Conservation (phyloP, 1,284 basidiomycete species). For the Cryptococcus hybrid region DNA sequence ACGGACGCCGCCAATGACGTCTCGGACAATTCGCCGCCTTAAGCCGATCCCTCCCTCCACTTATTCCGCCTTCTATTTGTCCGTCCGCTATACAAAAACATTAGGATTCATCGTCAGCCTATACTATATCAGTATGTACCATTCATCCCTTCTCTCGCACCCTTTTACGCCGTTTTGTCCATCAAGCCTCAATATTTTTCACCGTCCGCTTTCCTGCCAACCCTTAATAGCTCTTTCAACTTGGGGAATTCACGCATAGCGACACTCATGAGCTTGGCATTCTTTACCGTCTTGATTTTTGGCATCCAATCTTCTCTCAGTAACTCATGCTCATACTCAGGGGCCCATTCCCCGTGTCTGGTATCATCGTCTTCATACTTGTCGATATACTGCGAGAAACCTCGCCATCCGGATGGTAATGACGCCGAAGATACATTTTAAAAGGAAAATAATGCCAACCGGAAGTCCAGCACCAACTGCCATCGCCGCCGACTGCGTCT, state of each 20-base stretch:
- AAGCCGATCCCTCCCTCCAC: constrained; percentile 1
- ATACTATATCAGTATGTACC: too few species aligned
- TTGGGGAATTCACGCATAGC: background rate
- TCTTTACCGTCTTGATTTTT: constrained; percentile 13
- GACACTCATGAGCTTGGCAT: constrained; percentile 1
- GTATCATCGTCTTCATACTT: constrained; percentile 4
- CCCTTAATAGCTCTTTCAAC: constrained; percentile 6
- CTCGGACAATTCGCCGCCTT: constrained; percentile 6
- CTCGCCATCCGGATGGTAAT: constrained; percentile 11
- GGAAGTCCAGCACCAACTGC: constrained; percentile 9
- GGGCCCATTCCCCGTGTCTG: background rate
- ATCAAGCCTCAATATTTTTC: too few species aligned
- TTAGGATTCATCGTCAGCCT: too few species aligned
- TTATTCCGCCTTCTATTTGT: too few species aligned
- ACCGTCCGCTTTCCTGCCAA: background rate
- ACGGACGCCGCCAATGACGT: background rate
- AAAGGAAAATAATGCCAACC: constrained; percentile 10
- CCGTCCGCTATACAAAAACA: too few species aligned
- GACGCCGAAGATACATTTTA: constrained; percentile 12
- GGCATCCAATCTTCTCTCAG: constrained; percentile 17
- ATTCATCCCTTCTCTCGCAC: too few species aligned
- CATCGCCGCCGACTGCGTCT: constrained; percentile 15
- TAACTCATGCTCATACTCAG: constrained; percentile 12
- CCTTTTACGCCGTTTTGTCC: too few species aligned
- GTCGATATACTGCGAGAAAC: constrained; percentile 5